phyloP scores from a whole-genome alignment of 169 alveolate genomes.

The Plasmodium reichenowi region DNA sequence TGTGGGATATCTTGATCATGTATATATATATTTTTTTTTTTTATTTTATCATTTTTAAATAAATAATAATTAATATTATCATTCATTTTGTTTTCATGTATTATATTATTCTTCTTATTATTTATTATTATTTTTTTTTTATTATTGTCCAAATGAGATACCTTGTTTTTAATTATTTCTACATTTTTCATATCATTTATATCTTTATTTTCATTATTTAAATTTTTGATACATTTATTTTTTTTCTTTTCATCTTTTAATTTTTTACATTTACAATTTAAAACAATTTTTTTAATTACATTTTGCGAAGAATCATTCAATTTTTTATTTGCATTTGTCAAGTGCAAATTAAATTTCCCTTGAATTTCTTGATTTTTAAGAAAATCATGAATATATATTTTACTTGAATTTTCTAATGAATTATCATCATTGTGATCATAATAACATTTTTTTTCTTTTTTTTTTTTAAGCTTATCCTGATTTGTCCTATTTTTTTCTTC shows the following conservation, averaged over 20 bases:
- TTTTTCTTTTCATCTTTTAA: background rate
- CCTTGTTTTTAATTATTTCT: no score
- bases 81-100: background rate
- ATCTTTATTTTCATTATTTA: background rate
- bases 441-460: no score
- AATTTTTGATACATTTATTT: background rate
- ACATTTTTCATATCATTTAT: background rate
- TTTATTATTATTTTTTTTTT: background rate
- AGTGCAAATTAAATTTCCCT: conserved; percentile 12
- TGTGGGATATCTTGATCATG: no score
- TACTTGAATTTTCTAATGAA: no score
- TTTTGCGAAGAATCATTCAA: conserved; percentile 16
- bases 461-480: no score
- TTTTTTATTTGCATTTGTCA: conserved; percentile 24
- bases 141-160: background rate
- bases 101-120: background rate
- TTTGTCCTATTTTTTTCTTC: no score
- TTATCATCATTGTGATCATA: no score
- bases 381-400: no score
- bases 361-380: conserved; percentile 6
- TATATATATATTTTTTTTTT: no score
- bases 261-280: conserved; percentile 33
- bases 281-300: conserved; percentile 48
- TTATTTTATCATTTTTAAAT: no score
- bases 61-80: no score